Evolutionary conservation across 2,329 filamentous ascomycete species (phyloP).

Genomic region (Colletotrichum tropicale): DNA sequence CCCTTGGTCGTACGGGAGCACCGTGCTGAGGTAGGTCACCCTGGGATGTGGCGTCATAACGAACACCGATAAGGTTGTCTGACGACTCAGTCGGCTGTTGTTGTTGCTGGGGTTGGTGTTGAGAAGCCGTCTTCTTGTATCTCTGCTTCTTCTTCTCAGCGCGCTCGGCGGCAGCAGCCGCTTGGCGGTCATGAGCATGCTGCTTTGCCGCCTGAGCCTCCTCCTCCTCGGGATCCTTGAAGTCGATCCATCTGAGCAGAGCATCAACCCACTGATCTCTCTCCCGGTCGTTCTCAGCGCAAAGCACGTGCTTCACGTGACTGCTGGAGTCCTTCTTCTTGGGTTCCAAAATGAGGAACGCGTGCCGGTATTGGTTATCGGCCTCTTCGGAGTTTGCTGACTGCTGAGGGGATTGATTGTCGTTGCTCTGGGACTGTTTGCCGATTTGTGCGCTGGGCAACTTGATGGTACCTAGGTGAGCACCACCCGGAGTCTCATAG

Average conservation of each 20-base stretch:
- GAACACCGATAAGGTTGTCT: constrained; percentile 60
- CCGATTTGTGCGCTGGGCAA: constrained; percentile 90
- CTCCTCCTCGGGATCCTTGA: constrained; percentile 65
- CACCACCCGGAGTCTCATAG: constrained; percentile 88
- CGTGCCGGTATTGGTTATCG: constrained; percentile 95
- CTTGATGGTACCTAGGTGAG: constrained; percentile 92
- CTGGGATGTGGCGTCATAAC: constrained; percentile 60
- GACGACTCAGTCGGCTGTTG: constrained; percentile 33
- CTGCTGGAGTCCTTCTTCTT: constrained; percentile 94
- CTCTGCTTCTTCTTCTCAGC: constrained; percentile 33
- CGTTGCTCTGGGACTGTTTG: constrained; percentile 77
- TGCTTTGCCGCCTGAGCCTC: constrained; percentile 38
- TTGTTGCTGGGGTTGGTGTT: constrained; percentile 25
- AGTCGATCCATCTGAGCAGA: constrained; percentile 87
- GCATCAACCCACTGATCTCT: constrained; percentile 94
- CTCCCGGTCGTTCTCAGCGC: constrained; percentile 92
- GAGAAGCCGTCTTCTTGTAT: constrained; percentile 32
- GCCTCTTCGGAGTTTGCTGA: constrained; percentile 68
- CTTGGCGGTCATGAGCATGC: constrained; percentile 43
- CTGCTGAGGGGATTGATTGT: constrained; percentile 66
- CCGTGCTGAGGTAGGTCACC: constrained; percentile 53
- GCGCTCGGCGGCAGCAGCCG: constrained; percentile 31
- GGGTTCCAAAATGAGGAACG: constrained; percentile 91
- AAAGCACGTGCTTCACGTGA: constrained; percentile 90
- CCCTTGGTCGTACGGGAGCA: constrained; percentile 41